Base-by-base conservation (phyloP, 805 yeast genomes). In the Sugiyamaella smithiae region DNA sequence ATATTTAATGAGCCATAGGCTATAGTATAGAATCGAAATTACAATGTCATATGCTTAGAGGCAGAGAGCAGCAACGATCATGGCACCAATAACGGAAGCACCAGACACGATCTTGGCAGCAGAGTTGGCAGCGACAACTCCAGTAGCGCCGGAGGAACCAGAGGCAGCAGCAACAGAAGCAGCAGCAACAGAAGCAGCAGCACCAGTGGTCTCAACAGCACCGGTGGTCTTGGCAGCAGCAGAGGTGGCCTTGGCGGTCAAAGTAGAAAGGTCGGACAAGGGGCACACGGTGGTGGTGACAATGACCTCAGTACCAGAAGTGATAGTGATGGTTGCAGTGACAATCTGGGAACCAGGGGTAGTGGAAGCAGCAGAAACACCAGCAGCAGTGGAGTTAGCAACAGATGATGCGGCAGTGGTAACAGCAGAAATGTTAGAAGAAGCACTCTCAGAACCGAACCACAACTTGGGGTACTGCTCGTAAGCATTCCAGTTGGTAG, bases 271-370 rank as follows among this genome's bases (percentile, higher is more conserved):
- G 38, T 19, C 42, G 12, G 46, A 32, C 17, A 47, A 17, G 2
- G 53, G 53, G 43, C 53, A 47, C 5, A 35, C 43, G 38, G 53
- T 37, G 29, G 45, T 40, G 40, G 49, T 37, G 26, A 42, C 36
- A 31, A 20, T 23, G 22, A 42, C 43, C 16, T 26, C 23, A 32
- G 42, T 42, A 33, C 31, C 50, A 14, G 31, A 3, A 32, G 55
- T 46, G 47, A 20, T 19, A 31, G 50, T 41, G 43, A 40, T 31
- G 8, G 45, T 29, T 8, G 8, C 12, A 12, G 46, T 43, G 12
- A 23, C 44, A n/a, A 23, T 26, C 7, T 7, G 9, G 14, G 51
- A 36, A 25, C 50, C 31, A 20, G 49, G 25, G 28, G 43, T 40
- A 25, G 40, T 24, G 17, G 49, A 24, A 6, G 45, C 23, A 40